A percentile compares a stretch with the other conserved stretches of the same genome.
Conservation (phyloP, 345 rosid species). For the Fremontodendron californicum region DNA sequence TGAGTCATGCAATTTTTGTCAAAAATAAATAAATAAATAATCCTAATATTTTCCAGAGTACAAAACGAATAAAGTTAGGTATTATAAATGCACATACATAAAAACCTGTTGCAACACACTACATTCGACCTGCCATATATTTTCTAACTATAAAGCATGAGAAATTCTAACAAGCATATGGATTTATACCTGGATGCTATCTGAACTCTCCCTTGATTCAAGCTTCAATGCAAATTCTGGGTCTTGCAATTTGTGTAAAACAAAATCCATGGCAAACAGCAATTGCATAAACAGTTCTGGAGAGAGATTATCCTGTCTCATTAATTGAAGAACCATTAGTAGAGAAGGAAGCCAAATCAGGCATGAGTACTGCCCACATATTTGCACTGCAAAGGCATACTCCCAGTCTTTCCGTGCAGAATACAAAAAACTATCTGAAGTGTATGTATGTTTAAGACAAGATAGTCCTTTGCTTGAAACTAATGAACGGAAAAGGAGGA, state of each 20-base stretch:
- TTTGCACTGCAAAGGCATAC: slow-evolving; percentile 65
- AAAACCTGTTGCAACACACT: background rate
- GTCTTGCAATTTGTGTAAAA: slow-evolving; percentile 65
- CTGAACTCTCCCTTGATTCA: slow-evolving; percentile 53
- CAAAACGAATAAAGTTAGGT: background rate
- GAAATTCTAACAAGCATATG: slow-evolving; percentile 5
- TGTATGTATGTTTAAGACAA: slow-evolving; percentile 26
- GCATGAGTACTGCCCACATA: slow-evolving; percentile 75
- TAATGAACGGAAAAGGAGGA: slow-evolving; percentile 63
- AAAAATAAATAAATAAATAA: background rate
- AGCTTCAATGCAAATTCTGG: slow-evolving; percentile 70
- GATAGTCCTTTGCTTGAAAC: slow-evolving; percentile 48
- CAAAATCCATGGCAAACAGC: slow-evolving; percentile 55
- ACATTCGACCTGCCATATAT: background rate
- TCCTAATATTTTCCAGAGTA: background rate
- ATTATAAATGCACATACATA: background rate
- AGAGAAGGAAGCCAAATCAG: slow-evolving; percentile 83
- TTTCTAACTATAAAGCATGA: background rate
- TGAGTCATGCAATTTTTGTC: background rate
- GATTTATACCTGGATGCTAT: slow-evolving; percentile 60
- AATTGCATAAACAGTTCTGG: slow-evolving; percentile 38
- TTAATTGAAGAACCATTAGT: slow-evolving; percentile 49
- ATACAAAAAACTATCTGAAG: slow-evolving; percentile 34
- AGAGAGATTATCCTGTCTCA: slow-evolving; percentile 32
- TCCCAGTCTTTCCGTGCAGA: slow-evolving; percentile 67